These are phyloP conservation scores for Circinella umbellata DNA, from an alignment of 371 early-diverging fungal species.

Conservation along the genomic window DNA sequence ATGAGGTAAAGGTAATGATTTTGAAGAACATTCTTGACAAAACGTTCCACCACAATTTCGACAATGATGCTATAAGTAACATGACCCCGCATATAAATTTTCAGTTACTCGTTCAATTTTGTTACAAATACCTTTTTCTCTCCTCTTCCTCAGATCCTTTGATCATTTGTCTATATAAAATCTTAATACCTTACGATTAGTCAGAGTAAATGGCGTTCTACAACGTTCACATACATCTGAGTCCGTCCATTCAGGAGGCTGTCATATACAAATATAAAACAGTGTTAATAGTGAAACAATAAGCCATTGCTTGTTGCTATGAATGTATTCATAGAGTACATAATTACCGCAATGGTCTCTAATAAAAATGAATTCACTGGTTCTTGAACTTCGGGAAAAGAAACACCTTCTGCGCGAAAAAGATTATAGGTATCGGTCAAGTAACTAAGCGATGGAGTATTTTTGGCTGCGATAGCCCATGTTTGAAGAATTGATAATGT, in stretches of 20 bases:
- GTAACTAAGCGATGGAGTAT: slow-evolving; percentile 75
- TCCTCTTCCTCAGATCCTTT: not conserved
- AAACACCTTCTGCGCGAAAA: slow-evolving; percentile 71
- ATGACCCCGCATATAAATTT: not conserved
- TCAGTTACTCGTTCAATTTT: not conserved
- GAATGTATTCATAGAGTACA: not conserved
- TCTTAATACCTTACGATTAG: slow-evolving; percentile 79
- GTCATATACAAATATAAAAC: too few relatives aligned
- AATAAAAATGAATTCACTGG: slow-evolving; percentile 59
- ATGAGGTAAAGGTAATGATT: slow-evolving; percentile 80
- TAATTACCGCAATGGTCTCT: slow-evolving; percentile 71
- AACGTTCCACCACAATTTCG: slow-evolving; percentile 94
- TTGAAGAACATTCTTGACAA: slow-evolving; percentile 90
- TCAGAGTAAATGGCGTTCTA: slow-evolving; percentile 74
- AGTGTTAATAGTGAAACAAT: too few relatives aligned
- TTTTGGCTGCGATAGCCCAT: slow-evolving; percentile 86
- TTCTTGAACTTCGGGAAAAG: slow-evolving; percentile 63
- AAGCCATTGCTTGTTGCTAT: too few relatives aligned
- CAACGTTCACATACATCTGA: slow-evolving; percentile 92
- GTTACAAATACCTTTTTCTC: not conserved
- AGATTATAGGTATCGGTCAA: slow-evolving; percentile 74
- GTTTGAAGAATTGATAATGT: slow-evolving; percentile 80
- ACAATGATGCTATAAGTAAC: slow-evolving; percentile 80
- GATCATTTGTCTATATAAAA: not conserved
- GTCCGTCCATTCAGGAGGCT: slow-evolving; percentile 71